Evolutionary conservation across 1,284 basidiomycete genomes (phyloP).

Genomic region (Trametes hirsuta): DNA sequence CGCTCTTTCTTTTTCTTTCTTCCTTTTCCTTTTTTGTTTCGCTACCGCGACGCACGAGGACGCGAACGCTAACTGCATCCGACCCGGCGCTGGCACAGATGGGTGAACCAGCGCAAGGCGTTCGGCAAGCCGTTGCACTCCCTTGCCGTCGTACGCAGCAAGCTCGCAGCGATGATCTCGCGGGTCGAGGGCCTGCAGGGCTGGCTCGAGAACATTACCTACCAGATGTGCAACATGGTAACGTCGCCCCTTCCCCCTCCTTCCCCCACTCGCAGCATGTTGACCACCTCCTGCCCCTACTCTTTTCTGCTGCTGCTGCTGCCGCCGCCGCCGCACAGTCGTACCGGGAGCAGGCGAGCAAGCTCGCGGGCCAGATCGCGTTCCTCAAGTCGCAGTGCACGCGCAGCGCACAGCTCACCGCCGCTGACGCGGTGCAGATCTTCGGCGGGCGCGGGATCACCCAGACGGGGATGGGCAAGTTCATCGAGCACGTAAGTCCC

Average conservation of each 20-base stretch:
- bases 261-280: too few relatives aligned
- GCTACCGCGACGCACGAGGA: neutral
- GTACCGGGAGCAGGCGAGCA: conserved; percentile 36
- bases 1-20: too few relatives aligned
- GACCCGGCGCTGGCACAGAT: conserved; percentile 41
- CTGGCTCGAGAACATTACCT: conserved; percentile 90
- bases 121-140: conserved; percentile 85
- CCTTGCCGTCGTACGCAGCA: conserved; percentile 83
- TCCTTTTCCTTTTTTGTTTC: neutral
- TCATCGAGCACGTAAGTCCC: conserved; percentile 65
- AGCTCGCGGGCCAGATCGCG: conserved; percentile 62
- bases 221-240: conserved; percentile 92
- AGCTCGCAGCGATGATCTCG: conserved; percentile 86
- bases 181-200: conserved; percentile 80
- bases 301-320: neutral
- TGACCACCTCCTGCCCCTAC: neutral
- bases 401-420: conserved; percentile 69
- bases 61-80: neutral
- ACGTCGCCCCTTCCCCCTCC: neutral
- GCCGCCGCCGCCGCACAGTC: conserved; percentile 21
- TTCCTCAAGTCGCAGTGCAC: conserved; percentile 80
- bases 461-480: conserved; percentile 70
- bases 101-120: conserved; percentile 78
- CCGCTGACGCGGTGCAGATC: conserved; percentile 79
- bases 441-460: conserved; percentile 84